phyloP scores from a whole-genome alignment of 257 asterid genomes.

The Capsicum rhomboideum region DNA sequence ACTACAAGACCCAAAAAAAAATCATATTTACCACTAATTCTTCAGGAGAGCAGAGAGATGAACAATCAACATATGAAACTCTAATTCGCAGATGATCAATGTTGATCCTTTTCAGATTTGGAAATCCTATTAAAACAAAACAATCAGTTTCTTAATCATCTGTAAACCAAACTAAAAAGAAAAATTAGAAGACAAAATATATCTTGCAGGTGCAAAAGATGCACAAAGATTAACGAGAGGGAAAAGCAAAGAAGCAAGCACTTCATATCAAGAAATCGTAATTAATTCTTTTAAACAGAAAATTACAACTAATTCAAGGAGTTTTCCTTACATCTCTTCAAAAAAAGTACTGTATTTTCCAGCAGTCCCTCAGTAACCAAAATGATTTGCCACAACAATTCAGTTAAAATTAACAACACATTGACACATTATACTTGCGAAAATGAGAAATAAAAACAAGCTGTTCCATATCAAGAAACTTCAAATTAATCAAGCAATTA shows the following conservation, averaged over 20 bases:
- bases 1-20: not conserved
- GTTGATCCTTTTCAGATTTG: slow-evolving; percentile 3
- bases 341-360: not conserved
- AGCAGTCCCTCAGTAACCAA: not conserved
- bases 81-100: not conserved
- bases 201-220: not conserved
- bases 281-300: not conserved
- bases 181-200: not conserved
- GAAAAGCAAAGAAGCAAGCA: not conserved
- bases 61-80: not conserved
- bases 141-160: not conserved
- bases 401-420: not conserved
- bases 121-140: not conserved
- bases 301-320: not conserved
- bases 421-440: not conserved
- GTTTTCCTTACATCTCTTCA: not conserved
- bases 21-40: not conserved
- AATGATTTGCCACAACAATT: not conserved
- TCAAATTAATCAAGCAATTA: not conserved
- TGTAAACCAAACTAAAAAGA: not conserved
- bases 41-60: not conserved
- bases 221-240: not conserved
- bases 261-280: not conserved
- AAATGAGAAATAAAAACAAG: not conserved
- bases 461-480: not conserved